A percentile compares a stretch with the other conserved stretches of the same genome.
Conservation (phyloP, 352 stramenopile species). For the Globisporangium uncinulatum region DNA sequence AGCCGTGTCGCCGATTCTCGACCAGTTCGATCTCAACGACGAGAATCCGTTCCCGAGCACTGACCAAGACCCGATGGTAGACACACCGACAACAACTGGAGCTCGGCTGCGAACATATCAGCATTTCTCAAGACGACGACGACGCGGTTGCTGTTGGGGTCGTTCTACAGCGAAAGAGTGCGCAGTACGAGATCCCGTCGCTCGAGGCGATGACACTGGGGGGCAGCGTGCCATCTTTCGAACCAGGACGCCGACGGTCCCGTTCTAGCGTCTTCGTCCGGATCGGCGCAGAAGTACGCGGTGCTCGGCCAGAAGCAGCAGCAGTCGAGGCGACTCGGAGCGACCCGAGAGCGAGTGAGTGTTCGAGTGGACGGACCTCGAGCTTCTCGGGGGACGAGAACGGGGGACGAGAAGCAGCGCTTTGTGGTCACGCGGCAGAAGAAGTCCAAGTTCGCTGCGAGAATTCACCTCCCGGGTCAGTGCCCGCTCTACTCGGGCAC, state of each 20-base stretch:
- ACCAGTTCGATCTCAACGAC: constrained; percentile 22
- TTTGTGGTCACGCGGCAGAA: constrained; percentile 53
- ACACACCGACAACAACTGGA: constrained; percentile 12
- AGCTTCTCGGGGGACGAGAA: too few species aligned
- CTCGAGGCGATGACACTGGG: background rate
- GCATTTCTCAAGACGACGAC: constrained; percentile 1
- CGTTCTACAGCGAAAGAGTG: constrained; percentile 11
- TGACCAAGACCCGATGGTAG: constrained; percentile 5
- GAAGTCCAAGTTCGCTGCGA: constrained; percentile 54
- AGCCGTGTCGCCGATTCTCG: constrained; percentile 43
- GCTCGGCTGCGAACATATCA: background rate
- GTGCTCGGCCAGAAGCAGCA: constrained; percentile 61
- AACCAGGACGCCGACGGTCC: constrained; percentile 4
- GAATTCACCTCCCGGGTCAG: constrained; percentile 44
- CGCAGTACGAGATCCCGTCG: constrained; percentile 8
- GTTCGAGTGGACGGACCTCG: constrained; percentile 11
- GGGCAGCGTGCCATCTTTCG: background rate
- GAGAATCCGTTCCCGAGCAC: constrained; percentile 9
- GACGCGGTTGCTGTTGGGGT: constrained; percentile 8
- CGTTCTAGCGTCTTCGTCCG: background rate
- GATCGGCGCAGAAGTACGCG: constrained; percentile 26
- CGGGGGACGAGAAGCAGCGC: constrained; percentile 17
- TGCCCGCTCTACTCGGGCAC: constrained; percentile 64
- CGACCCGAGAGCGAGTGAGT: constrained; percentile 7
- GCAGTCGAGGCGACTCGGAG: constrained; percentile 16